Percentiles rank a stretch among this genome's conserved stretches.
Conservation (phyloP, 108 stramenopile species). For the Cyclostephanos tholiformis region DNA sequence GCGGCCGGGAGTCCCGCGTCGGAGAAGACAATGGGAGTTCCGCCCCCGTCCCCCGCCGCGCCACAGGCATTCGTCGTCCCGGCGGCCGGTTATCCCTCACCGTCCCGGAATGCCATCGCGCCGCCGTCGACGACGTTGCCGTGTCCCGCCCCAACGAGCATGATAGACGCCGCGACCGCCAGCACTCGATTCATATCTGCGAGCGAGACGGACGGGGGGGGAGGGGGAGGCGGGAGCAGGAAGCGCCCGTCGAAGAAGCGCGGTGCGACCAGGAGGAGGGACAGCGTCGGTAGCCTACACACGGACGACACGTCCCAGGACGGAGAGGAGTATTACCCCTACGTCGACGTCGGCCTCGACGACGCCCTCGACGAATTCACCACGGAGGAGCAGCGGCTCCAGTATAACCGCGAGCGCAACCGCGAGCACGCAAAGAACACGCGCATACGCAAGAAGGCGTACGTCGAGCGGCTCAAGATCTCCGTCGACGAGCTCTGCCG, state of each 20-base stretch:
- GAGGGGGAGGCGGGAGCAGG: neutral
- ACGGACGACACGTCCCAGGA: neutral
- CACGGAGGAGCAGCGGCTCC: constrained; percentile 65
- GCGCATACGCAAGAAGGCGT: constrained; percentile 95
- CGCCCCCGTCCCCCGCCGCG: neutral
- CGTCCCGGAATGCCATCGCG: neutral
- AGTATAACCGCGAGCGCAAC: constrained; percentile 91
- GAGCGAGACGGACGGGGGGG: constrained; percentile 77
- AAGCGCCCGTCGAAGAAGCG: neutral
- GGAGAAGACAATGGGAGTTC: neutral
- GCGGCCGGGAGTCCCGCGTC: neutral
- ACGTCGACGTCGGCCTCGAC: constrained; percentile 23
- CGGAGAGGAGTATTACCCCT: neutral
- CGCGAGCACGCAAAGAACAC: constrained; percentile 97
- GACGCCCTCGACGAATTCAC: constrained; percentile 25
- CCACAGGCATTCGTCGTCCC: neutral
- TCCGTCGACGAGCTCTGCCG: constrained; percentile 89
- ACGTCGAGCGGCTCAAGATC: constrained; percentile 90
- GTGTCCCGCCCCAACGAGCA: neutral
- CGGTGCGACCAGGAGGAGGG: neutral
- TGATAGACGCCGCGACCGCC: constrained; percentile 3
- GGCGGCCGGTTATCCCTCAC: neutral
- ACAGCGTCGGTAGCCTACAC: neutral
- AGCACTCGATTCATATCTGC: constrained; percentile 59
- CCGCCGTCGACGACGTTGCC: constrained; percentile 2